These are phyloP conservation scores for Colletotrichum gigasporum DNA, from an alignment of 2,329 filamentous ascomycete species.

Conservation along the genomic window DNA sequence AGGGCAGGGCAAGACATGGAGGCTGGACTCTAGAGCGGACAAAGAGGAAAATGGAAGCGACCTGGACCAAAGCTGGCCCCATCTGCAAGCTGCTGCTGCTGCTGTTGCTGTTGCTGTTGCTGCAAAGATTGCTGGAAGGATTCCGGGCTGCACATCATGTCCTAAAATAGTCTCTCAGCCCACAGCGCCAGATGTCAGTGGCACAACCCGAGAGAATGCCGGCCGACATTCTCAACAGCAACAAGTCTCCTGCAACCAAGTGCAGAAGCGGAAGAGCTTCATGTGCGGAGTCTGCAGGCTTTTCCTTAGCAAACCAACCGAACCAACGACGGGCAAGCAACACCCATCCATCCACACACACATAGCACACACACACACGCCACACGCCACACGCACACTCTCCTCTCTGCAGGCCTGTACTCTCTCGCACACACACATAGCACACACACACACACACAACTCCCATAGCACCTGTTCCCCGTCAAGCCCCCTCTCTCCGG, in stretches of 20 bases:
- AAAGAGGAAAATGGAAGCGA: conserved; percentile 14
- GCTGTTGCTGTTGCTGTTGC: too few relatives aligned
- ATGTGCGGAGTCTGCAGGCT: conserved; percentile 18
- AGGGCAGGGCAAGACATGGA: neutral
- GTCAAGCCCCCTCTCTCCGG: neutral
- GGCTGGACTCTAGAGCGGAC: neutral
- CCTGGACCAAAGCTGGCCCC: conserved; percentile 15
- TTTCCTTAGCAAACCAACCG: conserved; percentile 11
- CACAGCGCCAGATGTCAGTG: conserved; percentile 19
- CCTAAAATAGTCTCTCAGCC: conserved; percentile 29
- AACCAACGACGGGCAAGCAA: conserved; percentile 16
- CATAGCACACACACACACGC: neutral
- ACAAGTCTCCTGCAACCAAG: conserved; percentile 24
- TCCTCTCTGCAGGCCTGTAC: neutral
- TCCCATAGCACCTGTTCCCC: neutral
- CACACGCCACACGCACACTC: neutral
- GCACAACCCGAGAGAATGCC: conserved; percentile 27
- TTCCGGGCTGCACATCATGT: conserved; percentile 30
- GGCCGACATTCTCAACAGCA: conserved; percentile 17
- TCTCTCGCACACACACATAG: neutral
- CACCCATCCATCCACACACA: conserved; percentile 7
- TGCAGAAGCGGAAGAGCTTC: conserved; percentile 27
- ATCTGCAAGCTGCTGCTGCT: conserved; percentile 18
- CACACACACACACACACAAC: neutral
- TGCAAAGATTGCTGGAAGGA: conserved; percentile 12